phyloP scores from a whole-genome alignment of 441 rosid species.

The Metrosideros polymorpha region DNA sequence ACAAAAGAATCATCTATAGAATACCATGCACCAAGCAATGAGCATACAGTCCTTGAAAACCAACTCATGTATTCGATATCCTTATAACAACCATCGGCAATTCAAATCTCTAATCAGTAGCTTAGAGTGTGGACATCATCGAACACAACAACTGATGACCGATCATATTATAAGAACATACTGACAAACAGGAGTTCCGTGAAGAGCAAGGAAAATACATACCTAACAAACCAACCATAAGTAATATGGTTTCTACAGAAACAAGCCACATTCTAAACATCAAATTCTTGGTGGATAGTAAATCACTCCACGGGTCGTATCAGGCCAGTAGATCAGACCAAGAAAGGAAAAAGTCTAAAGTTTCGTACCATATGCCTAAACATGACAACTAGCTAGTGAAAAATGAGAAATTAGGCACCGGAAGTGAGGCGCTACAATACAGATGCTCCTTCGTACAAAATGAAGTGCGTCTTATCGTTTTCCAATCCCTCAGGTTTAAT shows the following conservation, averaged over 20 bases:
- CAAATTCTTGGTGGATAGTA: background rate
- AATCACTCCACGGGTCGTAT: background rate
- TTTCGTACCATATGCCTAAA: background rate
- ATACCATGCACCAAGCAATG: background rate
- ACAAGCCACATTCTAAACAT: background rate
- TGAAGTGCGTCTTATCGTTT: background rate
- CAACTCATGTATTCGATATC: background rate
- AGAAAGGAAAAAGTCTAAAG: background rate
- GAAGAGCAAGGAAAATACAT: background rate
- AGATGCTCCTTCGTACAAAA: background rate
- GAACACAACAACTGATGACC: background rate
- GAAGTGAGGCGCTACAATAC: background rate
- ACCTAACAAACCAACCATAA: background rate
- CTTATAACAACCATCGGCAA: background rate
- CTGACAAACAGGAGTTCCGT: background rate
- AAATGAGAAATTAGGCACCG: background rate
- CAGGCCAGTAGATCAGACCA: background rate
- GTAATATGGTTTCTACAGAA: background rate
- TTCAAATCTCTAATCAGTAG: background rate
- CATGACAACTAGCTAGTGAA: background rate
- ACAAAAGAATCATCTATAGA: background rate
- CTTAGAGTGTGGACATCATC: background rate
- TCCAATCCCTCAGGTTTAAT: background rate
- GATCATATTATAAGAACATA: background rate
- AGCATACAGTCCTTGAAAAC: background rate